Percentiles rank a stretch among this genome's conserved stretches.
These are phyloP conservation scores for Priceomyces castillae DNA, from an alignment of 805 yeast genomes.

Conservation along the genomic window DNA sequence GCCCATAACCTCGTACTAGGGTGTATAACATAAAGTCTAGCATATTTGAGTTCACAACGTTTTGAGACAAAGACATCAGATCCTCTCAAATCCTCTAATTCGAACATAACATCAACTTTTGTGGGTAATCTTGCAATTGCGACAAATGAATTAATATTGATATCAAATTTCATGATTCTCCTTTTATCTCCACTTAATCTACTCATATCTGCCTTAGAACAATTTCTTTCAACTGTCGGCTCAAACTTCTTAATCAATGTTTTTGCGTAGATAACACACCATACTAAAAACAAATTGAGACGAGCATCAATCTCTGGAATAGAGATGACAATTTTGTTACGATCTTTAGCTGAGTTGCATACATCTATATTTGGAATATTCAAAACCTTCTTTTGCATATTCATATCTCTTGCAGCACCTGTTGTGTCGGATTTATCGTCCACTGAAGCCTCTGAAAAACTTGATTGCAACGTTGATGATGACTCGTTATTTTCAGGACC, in stretches of 20 bases:
- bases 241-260: constrained; percentile 30
- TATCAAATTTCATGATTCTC: constrained; percentile 28
- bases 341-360: constrained; percentile 25
- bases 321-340: constrained; percentile 23
- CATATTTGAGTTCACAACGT: constrained; percentile 28
- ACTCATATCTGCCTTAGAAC: constrained; percentile 23
- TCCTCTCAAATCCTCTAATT: constrained; percentile 33
- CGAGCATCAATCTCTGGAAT: constrained; percentile 39
- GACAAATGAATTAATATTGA: constrained; percentile 32
- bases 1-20: constrained; percentile 47
- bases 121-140: constrained; percentile 45
- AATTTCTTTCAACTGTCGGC: constrained; percentile 29
- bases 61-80: constrained; percentile 27
- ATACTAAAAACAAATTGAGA: constrained; percentile 37
- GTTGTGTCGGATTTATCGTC: constrained; percentile 10
- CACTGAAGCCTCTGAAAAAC: constrained; percentile 22
- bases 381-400: constrained; percentile 34
- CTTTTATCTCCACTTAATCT: constrained; percentile 15
- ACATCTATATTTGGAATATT: constrained; percentile 23
- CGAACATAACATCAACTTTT: constrained; percentile 46
- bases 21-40: constrained; percentile 48
- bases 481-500: background rate
- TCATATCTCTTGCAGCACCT: constrained; percentile 9
- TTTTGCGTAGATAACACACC: constrained; percentile 42
- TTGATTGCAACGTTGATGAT: constrained; percentile 16